Evolutionary conservation across 2,329 filamentous ascomycete species (phyloP).

Genomic region (Fusarium graminum): DNA sequence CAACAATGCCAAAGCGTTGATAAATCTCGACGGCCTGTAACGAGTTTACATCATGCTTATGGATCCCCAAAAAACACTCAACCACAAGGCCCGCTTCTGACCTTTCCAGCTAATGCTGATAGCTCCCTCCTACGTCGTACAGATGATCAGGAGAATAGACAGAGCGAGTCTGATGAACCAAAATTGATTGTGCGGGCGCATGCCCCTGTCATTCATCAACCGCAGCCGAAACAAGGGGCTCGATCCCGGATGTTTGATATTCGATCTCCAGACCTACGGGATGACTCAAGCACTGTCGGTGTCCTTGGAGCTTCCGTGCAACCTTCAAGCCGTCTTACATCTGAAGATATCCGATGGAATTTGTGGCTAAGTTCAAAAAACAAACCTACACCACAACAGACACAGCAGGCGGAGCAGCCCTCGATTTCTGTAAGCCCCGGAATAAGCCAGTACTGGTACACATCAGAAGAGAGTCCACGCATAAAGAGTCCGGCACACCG

Average conservation of each 20-base stretch:
- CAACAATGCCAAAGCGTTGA: background rate
- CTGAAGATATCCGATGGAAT: slow-evolving; percentile 44
- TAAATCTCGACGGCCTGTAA: background rate
- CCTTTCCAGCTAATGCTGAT: background rate
- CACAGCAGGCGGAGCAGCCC: background rate
- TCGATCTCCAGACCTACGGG: slow-evolving; percentile 28
- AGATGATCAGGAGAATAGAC: background rate
- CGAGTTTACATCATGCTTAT: too few species aligned
- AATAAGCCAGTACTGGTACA: slow-evolving; percentile 30
- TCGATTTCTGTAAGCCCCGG: slow-evolving; percentile 31
- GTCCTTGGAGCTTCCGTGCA: slow-evolving; percentile 23
- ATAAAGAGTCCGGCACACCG: background rate
- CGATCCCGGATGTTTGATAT: slow-evolving; percentile 24
- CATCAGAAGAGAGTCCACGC: slow-evolving; percentile 21
- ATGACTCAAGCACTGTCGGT: slow-evolving; percentile 30
- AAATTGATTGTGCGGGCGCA: slow-evolving; percentile 33
- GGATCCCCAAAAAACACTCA: background rate
- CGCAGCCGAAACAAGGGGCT: slow-evolving; percentile 42
- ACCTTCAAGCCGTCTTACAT: slow-evolving; percentile 4
- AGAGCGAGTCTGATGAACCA: slow-evolving; percentile 18
- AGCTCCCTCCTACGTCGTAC: background rate
- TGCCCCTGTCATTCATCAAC: slow-evolving; percentile 45
- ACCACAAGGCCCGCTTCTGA: background rate
- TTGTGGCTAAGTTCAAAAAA: slow-evolving; percentile 37
- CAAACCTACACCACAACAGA: background rate